phyloP scores from a whole-genome alignment of 2,329 filamentous ascomycete species.

The Alternaria arborescens region DNA sequence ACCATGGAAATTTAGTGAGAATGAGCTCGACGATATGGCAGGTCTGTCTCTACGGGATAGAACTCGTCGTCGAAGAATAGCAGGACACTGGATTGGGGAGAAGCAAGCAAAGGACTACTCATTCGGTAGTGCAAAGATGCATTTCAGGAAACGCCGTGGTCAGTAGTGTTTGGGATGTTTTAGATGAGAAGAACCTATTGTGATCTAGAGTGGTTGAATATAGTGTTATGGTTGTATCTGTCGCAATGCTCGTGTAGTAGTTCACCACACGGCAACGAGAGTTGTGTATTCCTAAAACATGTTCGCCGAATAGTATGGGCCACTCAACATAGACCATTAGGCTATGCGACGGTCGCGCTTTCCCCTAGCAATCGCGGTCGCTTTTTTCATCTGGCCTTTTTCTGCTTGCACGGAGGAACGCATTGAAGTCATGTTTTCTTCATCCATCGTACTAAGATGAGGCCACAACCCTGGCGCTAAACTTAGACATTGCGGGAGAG shows the following conservation, averaged over 20 bases:
- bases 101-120: neutral
- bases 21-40: neutral
- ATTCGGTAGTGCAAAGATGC: neutral
- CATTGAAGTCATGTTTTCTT: neutral
- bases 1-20: neutral
- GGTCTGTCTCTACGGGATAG: neutral
- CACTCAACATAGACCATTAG: too few species aligned
- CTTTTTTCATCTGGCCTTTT: too few species aligned
- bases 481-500: neutral
- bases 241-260: too few species aligned
- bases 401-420: neutral
- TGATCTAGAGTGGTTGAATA: neutral
- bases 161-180: neutral
- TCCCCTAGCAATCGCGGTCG: too few species aligned
- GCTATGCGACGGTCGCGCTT: too few species aligned
- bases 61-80: neutral
- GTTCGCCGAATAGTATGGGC: too few species aligned
- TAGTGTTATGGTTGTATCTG: neutral
- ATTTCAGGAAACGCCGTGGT: neutral
- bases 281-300: too few species aligned
- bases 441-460: neutral
- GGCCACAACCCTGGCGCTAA: neutral
- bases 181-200: rapidly evolving
- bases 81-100: neutral
- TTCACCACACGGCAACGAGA: too few species aligned